Evolutionary conservation across 2,329 filamentous ascomycete genomes (phyloP).

Genomic region (Alternaria novae-zelandiae): DNA sequence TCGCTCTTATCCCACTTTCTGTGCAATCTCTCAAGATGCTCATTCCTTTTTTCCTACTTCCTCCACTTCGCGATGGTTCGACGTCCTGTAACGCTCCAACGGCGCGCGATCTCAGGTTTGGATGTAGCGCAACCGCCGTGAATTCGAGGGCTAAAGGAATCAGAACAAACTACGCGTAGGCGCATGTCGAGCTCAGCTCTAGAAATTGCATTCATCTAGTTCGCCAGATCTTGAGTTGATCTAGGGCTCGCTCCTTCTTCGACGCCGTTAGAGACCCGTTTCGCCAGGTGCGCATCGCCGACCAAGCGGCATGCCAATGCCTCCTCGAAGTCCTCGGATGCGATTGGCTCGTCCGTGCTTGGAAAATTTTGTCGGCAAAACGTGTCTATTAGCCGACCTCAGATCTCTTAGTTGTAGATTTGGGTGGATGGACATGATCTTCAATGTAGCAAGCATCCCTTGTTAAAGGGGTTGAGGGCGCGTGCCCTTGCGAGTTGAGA

Average conservation of each 20-base stretch:
- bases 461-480: not conserved
- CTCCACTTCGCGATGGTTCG: not conserved
- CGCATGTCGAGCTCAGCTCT: not conserved
- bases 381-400: not conserved
- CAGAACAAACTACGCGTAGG: not conserved
- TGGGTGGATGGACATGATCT: not conserved
- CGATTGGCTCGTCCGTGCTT: not conserved
- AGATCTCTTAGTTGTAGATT: not conserved
- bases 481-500: not conserved
- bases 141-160: not conserved
- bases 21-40: not conserved
- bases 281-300: not conserved
- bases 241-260: not conserved
- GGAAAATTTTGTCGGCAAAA: not conserved
- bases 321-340: not conserved
- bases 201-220: not conserved
- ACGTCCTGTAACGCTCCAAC: not conserved
- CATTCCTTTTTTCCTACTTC: not conserved
- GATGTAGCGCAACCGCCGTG: not conserved
- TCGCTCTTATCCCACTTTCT: not conserved
- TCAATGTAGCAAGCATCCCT: not conserved
- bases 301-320: not conserved
- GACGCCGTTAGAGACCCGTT: not conserved
- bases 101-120: not conserved
- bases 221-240: not conserved